phyloP scores from a whole-genome alignment of 371 early-diverging fungal species.

The Mortierella sp. region DNA sequence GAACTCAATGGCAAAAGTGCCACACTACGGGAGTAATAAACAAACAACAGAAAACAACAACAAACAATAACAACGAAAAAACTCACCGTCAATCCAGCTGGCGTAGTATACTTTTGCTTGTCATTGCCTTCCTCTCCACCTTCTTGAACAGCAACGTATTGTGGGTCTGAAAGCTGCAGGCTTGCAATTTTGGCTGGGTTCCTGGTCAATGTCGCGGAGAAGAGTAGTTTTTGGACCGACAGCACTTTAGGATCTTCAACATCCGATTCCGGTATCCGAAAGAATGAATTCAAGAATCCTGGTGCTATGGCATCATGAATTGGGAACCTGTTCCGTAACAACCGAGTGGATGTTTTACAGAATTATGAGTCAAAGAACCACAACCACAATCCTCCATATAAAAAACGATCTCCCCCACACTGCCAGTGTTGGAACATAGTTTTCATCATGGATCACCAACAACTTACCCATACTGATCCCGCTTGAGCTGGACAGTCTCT shows the following conservation, averaged over 20 bases:
- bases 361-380: no score
- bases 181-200: slow-evolving; percentile 92
- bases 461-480: slow-evolving; percentile 46
- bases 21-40: no score
- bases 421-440: no score
- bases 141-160: slow-evolving; percentile 74
- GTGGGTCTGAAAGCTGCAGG: slow-evolving; percentile 81
- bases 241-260: slow-evolving; percentile 65
- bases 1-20: no score
- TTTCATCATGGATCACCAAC: no score
- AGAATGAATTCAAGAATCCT: slow-evolving; percentile 58
- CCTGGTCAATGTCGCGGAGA: slow-evolving; percentile 93
- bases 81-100: slow-evolving; percentile 66
- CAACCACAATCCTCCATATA: no score
- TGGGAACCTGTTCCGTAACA: slow-evolving; percentile 41
- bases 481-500: slow-evolving; percentile 21
- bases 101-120: slow-evolving; percentile 66
- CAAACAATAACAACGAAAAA: no score
- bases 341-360: no score
- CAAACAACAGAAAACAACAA: no score
- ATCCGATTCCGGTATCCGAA: slow-evolving; percentile 61
- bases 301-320: slow-evolving; percentile 69
- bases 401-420: no score
- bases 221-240: slow-evolving; percentile 87
- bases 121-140: slow-evolving; percentile 54